These are phyloP conservation scores for Alternaria sp. DNA, from an alignment of 2,329 filamentous ascomycete genomes.

Conservation along the genomic window DNA sequence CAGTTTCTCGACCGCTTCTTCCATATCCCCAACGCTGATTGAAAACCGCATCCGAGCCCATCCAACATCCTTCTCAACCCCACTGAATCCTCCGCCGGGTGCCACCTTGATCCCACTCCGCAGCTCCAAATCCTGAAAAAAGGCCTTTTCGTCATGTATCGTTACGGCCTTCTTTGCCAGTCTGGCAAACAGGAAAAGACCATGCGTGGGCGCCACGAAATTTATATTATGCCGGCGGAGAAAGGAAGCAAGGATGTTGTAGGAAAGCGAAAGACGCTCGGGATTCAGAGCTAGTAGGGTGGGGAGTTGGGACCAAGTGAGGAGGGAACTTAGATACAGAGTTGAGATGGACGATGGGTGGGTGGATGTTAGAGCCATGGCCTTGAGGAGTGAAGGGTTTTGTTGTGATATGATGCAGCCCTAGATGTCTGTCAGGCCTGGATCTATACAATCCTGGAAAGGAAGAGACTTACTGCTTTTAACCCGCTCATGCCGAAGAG, in stretches of 20 bases:
- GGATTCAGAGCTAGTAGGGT: conserved; percentile 36
- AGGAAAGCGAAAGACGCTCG: conserved; percentile 33
- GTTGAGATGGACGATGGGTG: conserved; percentile 32
- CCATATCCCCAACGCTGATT: conserved; percentile 25
- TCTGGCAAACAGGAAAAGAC: conserved; percentile 39
- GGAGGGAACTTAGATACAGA: conserved; percentile 31
- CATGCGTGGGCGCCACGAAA: conserved; percentile 36
- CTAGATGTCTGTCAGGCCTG: conserved; percentile 19
- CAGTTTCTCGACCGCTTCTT: conserved; percentile 23
- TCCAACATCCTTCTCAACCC: conserved; percentile 38
- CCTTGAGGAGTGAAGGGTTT: conserved; percentile 33
- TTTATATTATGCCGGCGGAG: conserved; percentile 27
- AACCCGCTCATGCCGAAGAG: conserved; percentile 42
- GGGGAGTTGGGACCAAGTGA: conserved; percentile 37
- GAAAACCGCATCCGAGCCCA: conserved; percentile 42
- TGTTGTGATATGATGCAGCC: conserved; percentile 44
- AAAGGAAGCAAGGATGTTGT: conserved; percentile 23
- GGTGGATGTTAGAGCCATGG: conserved; percentile 28
- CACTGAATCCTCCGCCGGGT: conserved; percentile 28
- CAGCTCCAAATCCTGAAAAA: conserved; percentile 27
- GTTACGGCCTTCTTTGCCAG: conserved; percentile 24
- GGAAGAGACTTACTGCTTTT: conserved; percentile 30
- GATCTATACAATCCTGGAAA: not conserved
- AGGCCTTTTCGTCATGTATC: conserved; percentile 27
- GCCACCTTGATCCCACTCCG: conserved; percentile 29